These are phyloP conservation scores for Syncephalis fuscata DNA, from an alignment of 371 early-diverging fungal species.

Conservation along the genomic window DNA sequence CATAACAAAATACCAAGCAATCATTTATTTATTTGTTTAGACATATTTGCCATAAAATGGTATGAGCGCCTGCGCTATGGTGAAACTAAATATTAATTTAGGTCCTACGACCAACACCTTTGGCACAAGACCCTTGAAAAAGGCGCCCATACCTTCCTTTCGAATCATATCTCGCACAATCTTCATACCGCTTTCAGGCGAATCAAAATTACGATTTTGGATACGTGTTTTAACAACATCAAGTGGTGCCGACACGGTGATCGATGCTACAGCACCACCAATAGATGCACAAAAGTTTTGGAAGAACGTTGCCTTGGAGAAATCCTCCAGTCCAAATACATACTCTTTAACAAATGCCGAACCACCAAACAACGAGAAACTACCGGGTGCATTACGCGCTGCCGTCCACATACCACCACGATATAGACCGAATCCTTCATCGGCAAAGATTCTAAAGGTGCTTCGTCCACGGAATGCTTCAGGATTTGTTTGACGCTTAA, in stretches of 20 bases:
- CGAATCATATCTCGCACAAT: slow-evolving; percentile 77
- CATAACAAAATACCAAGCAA: no score
- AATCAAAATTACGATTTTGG: slow-evolving; percentile 79
- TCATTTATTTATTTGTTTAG: slow-evolving; percentile 10
- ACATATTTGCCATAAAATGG: slow-evolving; percentile 52
- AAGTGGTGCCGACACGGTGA: slow-evolving; percentile 89
- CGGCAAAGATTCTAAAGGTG: slow-evolving; percentile 56
- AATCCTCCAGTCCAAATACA: slow-evolving; percentile 70
- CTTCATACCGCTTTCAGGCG: slow-evolving; percentile 70
- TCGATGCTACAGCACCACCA: slow-evolving; percentile 88
- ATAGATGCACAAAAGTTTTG: slow-evolving; percentile 94
- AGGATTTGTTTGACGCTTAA: slow-evolving; percentile 92
- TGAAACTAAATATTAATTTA: slow-evolving; percentile 94
- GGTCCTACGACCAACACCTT: slow-evolving; percentile 93
- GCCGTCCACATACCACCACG: slow-evolving; percentile 97
- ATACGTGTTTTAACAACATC: slow-evolving; percentile 98
- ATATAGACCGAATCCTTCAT: slow-evolving; percentile 89
- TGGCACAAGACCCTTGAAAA: slow-evolving; percentile 96
- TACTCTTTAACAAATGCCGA: slow-evolving; percentile 90
- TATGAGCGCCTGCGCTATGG: slow-evolving; percentile 87
- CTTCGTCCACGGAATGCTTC: slow-evolving; percentile 76
- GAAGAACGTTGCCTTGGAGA: slow-evolving; percentile 87
- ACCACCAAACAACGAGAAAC: slow-evolving; percentile 93
- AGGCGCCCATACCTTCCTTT: slow-evolving; percentile 82
- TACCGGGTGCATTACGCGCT: slow-evolving; percentile 94